Base-by-base conservation (phyloP, 2,329 filamentous ascomycete genomes). In the Dichotomopilus funicola region DNA sequence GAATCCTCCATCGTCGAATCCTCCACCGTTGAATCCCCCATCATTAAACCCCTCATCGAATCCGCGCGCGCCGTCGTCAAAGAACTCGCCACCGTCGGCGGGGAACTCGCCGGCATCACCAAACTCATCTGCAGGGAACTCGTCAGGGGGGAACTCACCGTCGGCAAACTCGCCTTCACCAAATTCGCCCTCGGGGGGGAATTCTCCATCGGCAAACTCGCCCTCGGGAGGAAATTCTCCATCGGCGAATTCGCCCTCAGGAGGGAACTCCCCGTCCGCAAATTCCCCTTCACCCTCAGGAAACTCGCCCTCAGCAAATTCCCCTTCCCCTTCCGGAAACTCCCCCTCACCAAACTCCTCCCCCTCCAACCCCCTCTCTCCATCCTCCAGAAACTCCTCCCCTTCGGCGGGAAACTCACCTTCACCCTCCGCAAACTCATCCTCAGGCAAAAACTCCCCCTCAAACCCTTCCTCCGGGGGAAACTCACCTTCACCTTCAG, bases 331-430 rank as follows among this genome's bases (percentile, higher is more conserved):
- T 36, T 36, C 38, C 1, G 27, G 11, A 27, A 37, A 43, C 12
- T 49, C 46, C 5, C n/a, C 46, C 11, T 43, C 49, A 8, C 31
- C 27, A 13, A 52, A 41, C 3, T 45, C 33, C 19, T 31, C 51
- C 9, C 27, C 51, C 7, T 53, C 51, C 12, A 51, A 13, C 7
- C n/a, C 46, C n/a, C 40, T 13, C 31, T 53, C 51, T 2, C 49
- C 49, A 4, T 51, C 46, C 2, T 33, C 36, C 31, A 12, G n/a
- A 12, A 37, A 51, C 13, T 34, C 51, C 7, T 42, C 51, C 12
- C 31, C 50, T 13, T 53, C 51, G 6, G 8, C 13, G 9, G 35
- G 51, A 35, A 53, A 47, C 36, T 53, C 51, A n/a, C 43, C 51
- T 13, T 53, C 51, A 27, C 19, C 19, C 19, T 27, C 19, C 19